Conservation (phyloP, 2,329 filamentous ascomycete species). For the Trichoderma oligosporum region DNA sequence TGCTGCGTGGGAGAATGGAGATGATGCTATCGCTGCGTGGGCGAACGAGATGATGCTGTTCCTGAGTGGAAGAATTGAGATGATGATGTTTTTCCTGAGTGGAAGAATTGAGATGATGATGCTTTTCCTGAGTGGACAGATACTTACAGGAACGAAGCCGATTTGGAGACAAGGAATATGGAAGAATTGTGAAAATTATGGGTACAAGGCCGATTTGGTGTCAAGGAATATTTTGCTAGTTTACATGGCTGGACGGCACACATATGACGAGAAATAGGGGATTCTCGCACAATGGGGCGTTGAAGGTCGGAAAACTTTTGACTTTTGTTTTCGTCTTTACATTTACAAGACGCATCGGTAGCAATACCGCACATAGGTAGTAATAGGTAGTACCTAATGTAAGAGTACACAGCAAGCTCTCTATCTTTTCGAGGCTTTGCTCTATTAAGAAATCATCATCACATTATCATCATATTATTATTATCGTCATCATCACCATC, state of each 20-base stretch:
- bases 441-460: not conserved
- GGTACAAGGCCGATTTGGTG: too few species aligned
- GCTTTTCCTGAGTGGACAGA: too few species aligned
- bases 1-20: too few species aligned
- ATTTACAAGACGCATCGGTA: not conserved
- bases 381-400: not conserved
- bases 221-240: not conserved
- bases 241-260: not conserved
- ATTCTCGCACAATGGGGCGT: not conserved
- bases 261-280: not conserved
- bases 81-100: too few species aligned
- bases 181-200: too few species aligned
- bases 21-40: too few species aligned
- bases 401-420: not conserved
- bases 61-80: too few species aligned
- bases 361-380: not conserved
- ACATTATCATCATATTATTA: not conserved
- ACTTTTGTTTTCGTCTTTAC: not conserved
- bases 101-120: too few species aligned
- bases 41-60: too few species aligned
- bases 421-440: not conserved
- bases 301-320: not conserved
- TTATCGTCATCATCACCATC: not conserved
- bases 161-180: too few species aligned
- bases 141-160: too few species aligned